Base-by-base conservation (phyloP, 352 stramenopile species). In the Peronosclerospora sorghi region DNA sequence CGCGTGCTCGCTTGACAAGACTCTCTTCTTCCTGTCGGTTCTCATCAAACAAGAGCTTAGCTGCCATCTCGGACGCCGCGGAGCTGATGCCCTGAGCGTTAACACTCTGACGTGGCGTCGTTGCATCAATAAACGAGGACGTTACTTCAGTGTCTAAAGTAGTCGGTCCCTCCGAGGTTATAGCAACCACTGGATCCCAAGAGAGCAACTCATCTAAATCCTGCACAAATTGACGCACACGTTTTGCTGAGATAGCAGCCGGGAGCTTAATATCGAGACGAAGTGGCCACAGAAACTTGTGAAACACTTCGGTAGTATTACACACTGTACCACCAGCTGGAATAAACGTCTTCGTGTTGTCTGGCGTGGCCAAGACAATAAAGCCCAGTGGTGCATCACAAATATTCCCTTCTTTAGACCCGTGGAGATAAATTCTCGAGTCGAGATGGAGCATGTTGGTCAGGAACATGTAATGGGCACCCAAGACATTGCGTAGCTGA, bases 401-500 rank as follows among this genome's bases (percentile, higher is more conserved):
- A 18, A 86, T 63, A 17, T 49, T 61, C 7, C 74, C 74, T 12
- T 64, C 61, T 18, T 61, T 58, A 9, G 52, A 57, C 4, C 67
- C 67, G 3, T 72, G 49, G 13, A 86, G 23, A 23, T 66, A 59
- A 13, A 86, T 56, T 21, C 51, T 60, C 19, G 68, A 75, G 26
- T 67, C 59, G 4, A 84, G 35, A 23, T 68, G 63, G 32, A 86
- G 45, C 69, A 86, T 83, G 43, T 81, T 86, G 49, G 61, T 50
- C 37, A 86, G 51, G 32, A 86, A 86, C 74, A 86, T 84, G 50
- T 84, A 80, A 48, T 83, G 71, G 1, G 64, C 74, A 2, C 71
- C 74, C 56, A 86, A 61, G 49, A 84, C 54, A 34, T 86, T 86
- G 19, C 67, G 71, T 8, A 86, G 45, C 74, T 86, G 12, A 19